phyloP scores from a whole-genome alignment of 768 basidiomycete species.

The Chalciporus chontae region DNA sequence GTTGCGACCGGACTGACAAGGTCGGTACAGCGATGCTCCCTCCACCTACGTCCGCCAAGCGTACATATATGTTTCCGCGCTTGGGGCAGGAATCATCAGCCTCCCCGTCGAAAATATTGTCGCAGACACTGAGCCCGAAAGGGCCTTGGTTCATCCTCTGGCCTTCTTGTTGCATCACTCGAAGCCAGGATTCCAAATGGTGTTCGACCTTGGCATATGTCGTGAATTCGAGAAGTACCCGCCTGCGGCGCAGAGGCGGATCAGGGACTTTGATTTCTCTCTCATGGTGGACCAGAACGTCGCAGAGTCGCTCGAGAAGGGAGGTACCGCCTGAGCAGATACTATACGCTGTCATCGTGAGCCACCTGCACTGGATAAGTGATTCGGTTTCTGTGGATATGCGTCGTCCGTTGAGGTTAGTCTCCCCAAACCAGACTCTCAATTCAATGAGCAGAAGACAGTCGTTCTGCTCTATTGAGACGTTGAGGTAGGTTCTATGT shows the following conservation, averaged over 20 bases:
- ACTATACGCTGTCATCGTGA: slow-evolving; percentile 42
- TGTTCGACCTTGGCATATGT: slow-evolving; percentile 58
- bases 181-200: slow-evolving; percentile 32
- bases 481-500: no score
- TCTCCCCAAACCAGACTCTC: no score
- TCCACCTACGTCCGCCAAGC: slow-evolving; percentile 35
- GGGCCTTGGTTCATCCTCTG: slow-evolving; percentile 40
- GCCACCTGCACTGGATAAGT: slow-evolving; percentile 48
- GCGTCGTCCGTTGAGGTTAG: neutral
- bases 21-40: slow-evolving; percentile 10
- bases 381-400: neutral
- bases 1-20: neutral
- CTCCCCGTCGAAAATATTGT: slow-evolving; percentile 38
- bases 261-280: slow-evolving; percentile 8
- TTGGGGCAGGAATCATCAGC: slow-evolving; percentile 47
- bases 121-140: slow-evolving; percentile 30
- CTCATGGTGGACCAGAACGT: slow-evolving; percentile 34
- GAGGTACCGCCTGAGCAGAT: slow-evolving; percentile 44
- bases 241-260: slow-evolving; percentile 26
- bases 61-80: slow-evolving; percentile 51
- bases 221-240: slow-evolving; percentile 43
- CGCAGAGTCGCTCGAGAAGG: slow-evolving; percentile 45
- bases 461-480: no score
- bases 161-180: slow-evolving; percentile 54
- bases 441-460: no score